Evolutionary conservation across 139 green algal species (phyloP), one percentile per base, ranked within the genome.

Genomic region (Volvox africanus): DNA sequence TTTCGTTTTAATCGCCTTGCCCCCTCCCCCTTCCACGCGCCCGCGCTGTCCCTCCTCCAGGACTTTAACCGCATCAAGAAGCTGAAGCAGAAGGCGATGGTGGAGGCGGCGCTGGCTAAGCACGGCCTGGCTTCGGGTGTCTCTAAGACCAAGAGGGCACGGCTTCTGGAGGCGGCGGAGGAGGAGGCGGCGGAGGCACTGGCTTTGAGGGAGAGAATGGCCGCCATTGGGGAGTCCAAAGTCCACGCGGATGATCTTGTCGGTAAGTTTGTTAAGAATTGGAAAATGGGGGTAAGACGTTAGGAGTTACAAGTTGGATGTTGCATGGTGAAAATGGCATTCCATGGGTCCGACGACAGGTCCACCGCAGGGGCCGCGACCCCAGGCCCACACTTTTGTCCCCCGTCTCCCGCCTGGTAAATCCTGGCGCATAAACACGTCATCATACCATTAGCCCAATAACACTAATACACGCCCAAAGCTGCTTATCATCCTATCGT

Each of bases 31-130:
- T n/a, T n/a, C 36, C 12, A 21, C 6, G 21, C 36, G 55, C 14
- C 81, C 28, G 55, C 61, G 2, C 81, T 33, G 18, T 30, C 2
- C n/a, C 1, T 65, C 36, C 11, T 73, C 26, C 96, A 98, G 82
- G 97, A 99, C 93, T 99, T 99, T 93, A 94, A 95, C 28, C 92
- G 94, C 76, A 99, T 99, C 90, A 91, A 91, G 55, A n/a, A 84
- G 80, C 86, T 96, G 65, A 93, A 94, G 91, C 92, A 94, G 44
- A 92, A 93, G 69, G 88, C 82, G 89, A 80, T 97, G 88, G 93
- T 99, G 61, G 93, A 98, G 50, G 86, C 87, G 0, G 95, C 96
- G 1, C 95, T 99, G 94, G 73, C 92, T 68, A 97, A 97, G 92
- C 95, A 98, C 88, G 97, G 97, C 32, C 85, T 99, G n/a, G 97